Base-by-base conservation (phyloP, 192 early-diverging fungal genomes). In the Backusella australiensis region DNA sequence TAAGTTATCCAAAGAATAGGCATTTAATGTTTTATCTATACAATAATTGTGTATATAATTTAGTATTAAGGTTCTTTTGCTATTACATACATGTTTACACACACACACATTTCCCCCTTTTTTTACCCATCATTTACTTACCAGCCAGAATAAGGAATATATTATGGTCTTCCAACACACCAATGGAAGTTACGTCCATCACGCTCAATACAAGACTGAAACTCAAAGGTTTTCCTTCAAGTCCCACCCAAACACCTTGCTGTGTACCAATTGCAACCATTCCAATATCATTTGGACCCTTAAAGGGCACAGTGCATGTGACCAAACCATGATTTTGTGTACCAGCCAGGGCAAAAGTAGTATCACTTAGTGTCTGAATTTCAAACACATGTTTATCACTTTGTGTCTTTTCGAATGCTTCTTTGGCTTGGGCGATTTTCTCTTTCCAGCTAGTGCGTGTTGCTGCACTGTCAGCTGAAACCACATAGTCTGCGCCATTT, bases 221-320 rank as follows among this genome's bases (percentile, higher is more conserved):
- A 35, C 52, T 44, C 46, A 78, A 80, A 59, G 82, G 82, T 52
- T 90, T 87, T 11, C 87, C 84, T 12, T 90, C 88, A 11, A 89
- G 86, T 8, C 92, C 94, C 14, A 92, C 79, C 79, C 91, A 98
- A 38, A 98, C 82, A 26, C 97, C 96, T 26, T 85, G 81, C 68
- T 97, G 93, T 6, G 96, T 95, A 36, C 94, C 97, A 44, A 97
- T 78, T 17, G 95, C 88, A 70, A 99, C 83, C 70, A 90, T 82
- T 6, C 88, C 88, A 72, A 88, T 85, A 73, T 86, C 85, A 9
- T 73, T 76, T 49, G 78, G 34, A 21, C 78, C 75, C 29, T 44
- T 44, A 52, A 84, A 86, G n/a, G 81, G 84, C n/a, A 83, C 76
- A 0, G 86, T 86, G 59, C 89, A 89, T 66, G 85, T 92, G 71